Evolutionary conservation across 495 filamentous ascomycete species (phyloP).

Genomic region (Thozetella sp.): DNA sequence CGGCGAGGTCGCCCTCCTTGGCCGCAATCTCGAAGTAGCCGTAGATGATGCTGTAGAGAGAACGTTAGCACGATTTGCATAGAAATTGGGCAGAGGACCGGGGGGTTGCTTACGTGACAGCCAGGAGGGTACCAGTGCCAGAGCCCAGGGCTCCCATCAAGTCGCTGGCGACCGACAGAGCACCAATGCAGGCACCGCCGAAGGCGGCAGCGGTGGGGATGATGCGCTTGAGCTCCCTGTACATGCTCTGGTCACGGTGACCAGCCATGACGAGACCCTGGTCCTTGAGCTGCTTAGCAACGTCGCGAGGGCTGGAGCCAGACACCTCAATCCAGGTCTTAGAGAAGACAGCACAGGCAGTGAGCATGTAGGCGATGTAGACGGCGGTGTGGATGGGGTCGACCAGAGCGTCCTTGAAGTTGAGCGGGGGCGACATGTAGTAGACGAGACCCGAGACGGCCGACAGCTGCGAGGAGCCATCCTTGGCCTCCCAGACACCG

Average conservation of each 20-base stretch:
- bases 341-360: slow-evolving; percentile 96
- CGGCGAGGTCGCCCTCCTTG: slow-evolving; percentile 92
- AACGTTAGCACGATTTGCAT: slow-evolving; percentile 20
- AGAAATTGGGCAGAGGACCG: not conserved
- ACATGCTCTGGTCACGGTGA: slow-evolving; percentile 99
- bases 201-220: slow-evolving; percentile 98
- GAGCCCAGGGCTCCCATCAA: slow-evolving; percentile 95
- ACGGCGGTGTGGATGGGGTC: slow-evolving; percentile 96
- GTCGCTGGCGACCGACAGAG: slow-evolving; percentile 92
- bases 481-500: slow-evolving; percentile 97
- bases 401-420: slow-evolving; percentile 93
- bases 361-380: slow-evolving; percentile 96
- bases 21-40: slow-evolving; percentile 99
- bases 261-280: slow-evolving; percentile 99
- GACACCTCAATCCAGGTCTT: slow-evolving; percentile 99
- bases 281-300: slow-evolving; percentile 99
- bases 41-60: slow-evolving; percentile 81
- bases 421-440: slow-evolving; percentile 98
- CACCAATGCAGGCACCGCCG: slow-evolving; percentile 98
- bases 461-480: slow-evolving; percentile 93
- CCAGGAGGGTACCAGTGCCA: slow-evolving; percentile 96
- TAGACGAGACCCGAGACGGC: slow-evolving; percentile 92
- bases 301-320: slow-evolving; percentile 94
- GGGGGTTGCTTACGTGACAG: slow-evolving; percentile 89
- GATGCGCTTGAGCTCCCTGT: slow-evolving; percentile 99